Evolutionary conservation across 2,329 filamentous ascomycete genomes (phyloP).

Genomic region (Hypoxylon sp.): DNA sequence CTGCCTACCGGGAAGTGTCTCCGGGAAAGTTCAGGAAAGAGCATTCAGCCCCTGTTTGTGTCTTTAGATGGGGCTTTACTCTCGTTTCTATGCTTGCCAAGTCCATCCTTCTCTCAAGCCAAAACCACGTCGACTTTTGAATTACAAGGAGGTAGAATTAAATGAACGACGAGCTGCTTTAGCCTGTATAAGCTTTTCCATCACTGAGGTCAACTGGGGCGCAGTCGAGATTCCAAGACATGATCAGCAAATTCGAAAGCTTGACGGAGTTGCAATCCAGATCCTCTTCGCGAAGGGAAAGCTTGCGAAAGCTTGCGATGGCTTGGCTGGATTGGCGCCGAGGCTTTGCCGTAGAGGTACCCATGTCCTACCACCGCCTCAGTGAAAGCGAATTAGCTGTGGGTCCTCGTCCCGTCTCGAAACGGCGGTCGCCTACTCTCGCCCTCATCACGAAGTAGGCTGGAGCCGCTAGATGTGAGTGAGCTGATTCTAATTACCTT

Average conservation of each 20-base stretch:
- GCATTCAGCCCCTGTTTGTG: neutral
- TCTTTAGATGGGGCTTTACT: neutral
- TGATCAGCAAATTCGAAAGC: constrained; percentile 35
- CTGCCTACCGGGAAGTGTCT: constrained; percentile 13
- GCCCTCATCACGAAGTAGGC: neutral
- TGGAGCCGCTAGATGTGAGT: neutral
- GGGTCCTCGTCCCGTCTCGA: constrained; percentile 10
- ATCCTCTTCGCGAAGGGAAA: constrained; percentile 27
- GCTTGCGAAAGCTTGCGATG: constrained; percentile 37
- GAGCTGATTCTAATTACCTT: neutral
- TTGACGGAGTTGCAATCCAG: constrained; percentile 24
- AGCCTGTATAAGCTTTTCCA: constrained; percentile 5
- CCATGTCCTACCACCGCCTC: neutral
- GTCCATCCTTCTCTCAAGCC: constrained; percentile 19
- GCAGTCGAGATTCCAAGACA: constrained; percentile 18
- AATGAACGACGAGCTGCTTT: neutral
- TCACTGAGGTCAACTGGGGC: constrained; percentile 24
- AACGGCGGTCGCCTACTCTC: constrained; percentile 5
- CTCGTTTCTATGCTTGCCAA: constrained; percentile 16
- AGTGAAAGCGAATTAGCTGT: neutral
- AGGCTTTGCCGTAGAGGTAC: constrained; percentile 8
- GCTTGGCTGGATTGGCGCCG: constrained; percentile 42
- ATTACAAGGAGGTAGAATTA: neutral
- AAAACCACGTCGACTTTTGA: constrained; percentile 1
- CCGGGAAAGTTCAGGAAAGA: neutral